phyloP scores from a whole-genome alignment of 371 early-diverging fungal species.

The Mucor sp. region DNA sequence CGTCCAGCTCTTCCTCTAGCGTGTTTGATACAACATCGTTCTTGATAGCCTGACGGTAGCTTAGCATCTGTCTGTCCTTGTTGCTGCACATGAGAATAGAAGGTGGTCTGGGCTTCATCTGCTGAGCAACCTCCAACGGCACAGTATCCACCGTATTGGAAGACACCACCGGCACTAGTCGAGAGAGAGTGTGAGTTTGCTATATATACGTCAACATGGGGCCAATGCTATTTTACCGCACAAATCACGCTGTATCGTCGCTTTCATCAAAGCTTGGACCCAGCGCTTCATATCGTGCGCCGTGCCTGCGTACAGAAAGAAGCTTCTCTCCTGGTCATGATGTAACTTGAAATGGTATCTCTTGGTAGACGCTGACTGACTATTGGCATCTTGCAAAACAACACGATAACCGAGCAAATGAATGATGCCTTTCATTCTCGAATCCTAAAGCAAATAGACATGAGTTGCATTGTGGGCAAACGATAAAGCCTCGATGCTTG shows the following conservation, averaged over 20 bases:
- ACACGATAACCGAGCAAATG: slow-evolving; percentile 57
- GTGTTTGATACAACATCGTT: not conserved
- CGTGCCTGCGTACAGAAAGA: slow-evolving; percentile 64
- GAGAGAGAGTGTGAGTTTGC: not conserved
- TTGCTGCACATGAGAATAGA: slow-evolving; percentile 36
- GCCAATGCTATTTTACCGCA: too few species aligned
- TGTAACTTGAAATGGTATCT: slow-evolving; percentile 68
- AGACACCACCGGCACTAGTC: slow-evolving; percentile 62
- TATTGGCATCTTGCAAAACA: not conserved
- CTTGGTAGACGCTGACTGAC: slow-evolving; percentile 28
- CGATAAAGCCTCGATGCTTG: not conserved
- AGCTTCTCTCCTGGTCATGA: slow-evolving; percentile 61
- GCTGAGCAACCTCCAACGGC: slow-evolving; percentile 57
- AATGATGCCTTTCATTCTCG: slow-evolving; percentile 56
- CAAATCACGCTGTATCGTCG: slow-evolving; percentile 63
- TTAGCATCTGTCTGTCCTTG: not conserved
- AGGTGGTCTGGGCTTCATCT: slow-evolving; percentile 64
- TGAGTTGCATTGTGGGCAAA: slow-evolving; percentile 40
- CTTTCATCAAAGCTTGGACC: slow-evolving; percentile 70
- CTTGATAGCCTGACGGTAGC: not conserved
- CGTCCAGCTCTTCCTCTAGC: slow-evolving; percentile 1
- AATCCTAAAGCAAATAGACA: slow-evolving; percentile 33
- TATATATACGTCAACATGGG: too few species aligned
- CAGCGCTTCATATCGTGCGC: slow-evolving; percentile 54
- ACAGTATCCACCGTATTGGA: slow-evolving; percentile 62